These are phyloP conservation scores for Annona squamosa DNA, from an alignment of 164 flowering plant genomes.

Conservation along the genomic window DNA sequence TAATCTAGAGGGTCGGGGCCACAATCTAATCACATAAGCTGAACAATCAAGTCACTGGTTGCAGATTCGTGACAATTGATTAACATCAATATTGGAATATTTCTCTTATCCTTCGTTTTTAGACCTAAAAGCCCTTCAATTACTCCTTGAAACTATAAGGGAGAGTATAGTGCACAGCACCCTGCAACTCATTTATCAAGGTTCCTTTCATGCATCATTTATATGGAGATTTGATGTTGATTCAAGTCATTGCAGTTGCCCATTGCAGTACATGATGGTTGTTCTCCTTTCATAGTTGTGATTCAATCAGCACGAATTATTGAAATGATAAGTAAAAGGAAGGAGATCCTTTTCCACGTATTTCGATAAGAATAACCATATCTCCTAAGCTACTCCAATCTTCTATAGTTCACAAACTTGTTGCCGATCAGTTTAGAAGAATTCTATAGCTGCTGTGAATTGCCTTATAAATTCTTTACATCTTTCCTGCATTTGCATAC, in stretches of 20 bases:
- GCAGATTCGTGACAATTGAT: neutral
- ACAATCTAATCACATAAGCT: neutral
- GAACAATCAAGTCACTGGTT: neutral
- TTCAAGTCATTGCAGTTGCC: too few species aligned
- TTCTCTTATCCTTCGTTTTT: neutral
- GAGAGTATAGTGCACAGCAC: neutral
- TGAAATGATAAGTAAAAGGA: too few species aligned
- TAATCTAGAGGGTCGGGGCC: neutral
- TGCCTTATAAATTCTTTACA: too few species aligned
- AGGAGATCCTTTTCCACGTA: too few species aligned
- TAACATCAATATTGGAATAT: neutral
- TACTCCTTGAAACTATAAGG: neutral
- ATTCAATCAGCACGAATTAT: too few species aligned
- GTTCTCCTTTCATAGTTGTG: too few species aligned
- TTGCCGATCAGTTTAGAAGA: neutral
- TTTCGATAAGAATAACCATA: too few species aligned
- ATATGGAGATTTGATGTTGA: neutral
- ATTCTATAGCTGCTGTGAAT: neutral
- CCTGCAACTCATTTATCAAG: neutral
- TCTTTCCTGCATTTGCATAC: neutral
- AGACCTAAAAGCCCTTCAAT: neutral
- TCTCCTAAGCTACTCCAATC: too few species aligned
- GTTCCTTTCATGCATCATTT: neutral
- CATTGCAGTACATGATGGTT: too few species aligned
- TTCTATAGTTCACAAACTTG: neutral